Evolutionary conservation across 371 early-diverging fungal genomes (phyloP).

Genomic region (Mucor indicus): DNA sequence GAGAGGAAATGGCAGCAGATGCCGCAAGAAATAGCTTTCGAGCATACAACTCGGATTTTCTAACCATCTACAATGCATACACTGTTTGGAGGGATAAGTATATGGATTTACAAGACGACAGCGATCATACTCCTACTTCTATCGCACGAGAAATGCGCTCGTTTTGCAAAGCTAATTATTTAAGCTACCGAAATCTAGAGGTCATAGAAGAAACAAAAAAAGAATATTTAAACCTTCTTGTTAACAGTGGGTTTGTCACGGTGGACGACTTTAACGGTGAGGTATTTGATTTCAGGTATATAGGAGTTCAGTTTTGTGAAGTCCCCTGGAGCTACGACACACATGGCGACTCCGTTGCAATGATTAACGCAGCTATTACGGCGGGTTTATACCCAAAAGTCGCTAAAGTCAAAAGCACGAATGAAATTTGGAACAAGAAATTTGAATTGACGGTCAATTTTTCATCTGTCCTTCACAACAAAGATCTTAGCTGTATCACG

Average conservation of each 20-base stretch:
- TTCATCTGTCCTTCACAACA: slow-evolving; percentile 49
- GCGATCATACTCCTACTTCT: slow-evolving; percentile 11
- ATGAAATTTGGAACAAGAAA: slow-evolving; percentile 12
- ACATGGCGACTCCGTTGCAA: slow-evolving; percentile 39
- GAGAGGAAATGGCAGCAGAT: slow-evolving; percentile 59
- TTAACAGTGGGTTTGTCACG: slow-evolving; percentile 77
- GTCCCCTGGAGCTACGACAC: slow-evolving; percentile 47
- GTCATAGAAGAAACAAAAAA: slow-evolving; percentile 80
- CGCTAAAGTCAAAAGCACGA: slow-evolving; percentile 31
- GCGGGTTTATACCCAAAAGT: slow-evolving; percentile 70
- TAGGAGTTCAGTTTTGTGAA: slow-evolving; percentile 31
- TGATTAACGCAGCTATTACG: slow-evolving; percentile 64
- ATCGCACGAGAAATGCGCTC: slow-evolving; percentile 36
- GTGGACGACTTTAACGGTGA: slow-evolving; percentile 15
- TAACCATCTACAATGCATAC: slow-evolving; percentile 77
- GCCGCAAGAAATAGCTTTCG: slow-evolving; percentile 50
- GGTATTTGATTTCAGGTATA: slow-evolving; percentile 17
- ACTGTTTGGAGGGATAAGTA: slow-evolving; percentile 56
- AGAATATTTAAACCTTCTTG: slow-evolving; percentile 70
- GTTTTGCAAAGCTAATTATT: slow-evolving; percentile 55
- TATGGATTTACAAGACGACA: slow-evolving; percentile 17
- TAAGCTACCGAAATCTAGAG: slow-evolving; percentile 60
- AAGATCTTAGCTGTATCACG: slow-evolving; percentile 23
- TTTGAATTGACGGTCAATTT: slow-evolving; percentile 51
- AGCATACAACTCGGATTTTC: slow-evolving; percentile 67